Base-by-base conservation (phyloP, 257 asterid species). In the Petunia secreta region DNA sequence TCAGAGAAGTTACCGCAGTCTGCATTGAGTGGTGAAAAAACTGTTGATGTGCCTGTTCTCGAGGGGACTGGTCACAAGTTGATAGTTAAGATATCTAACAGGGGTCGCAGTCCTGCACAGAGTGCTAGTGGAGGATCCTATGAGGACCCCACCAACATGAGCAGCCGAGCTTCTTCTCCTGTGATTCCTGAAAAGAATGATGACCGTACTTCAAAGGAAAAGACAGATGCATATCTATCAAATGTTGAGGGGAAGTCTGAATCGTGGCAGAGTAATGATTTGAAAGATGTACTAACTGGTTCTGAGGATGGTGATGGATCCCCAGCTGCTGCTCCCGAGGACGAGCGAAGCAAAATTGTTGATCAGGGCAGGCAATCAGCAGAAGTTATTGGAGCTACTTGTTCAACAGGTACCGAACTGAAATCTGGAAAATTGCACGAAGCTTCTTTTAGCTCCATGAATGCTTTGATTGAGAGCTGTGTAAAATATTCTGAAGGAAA, bases 391-490 rank as follows among this genome's bases (percentile, higher is more conserved):
- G n/a, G 82, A 77, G 84, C 79, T 57, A 77, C 85, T 75, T 81
- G 86, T 1, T 83, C 84, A 57, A 79, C 83, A 43, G 88, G 84
- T 50, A 82, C 86, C 52, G 90, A 86, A 77, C 68, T 66, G 76
- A 88, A 85, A 75, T 83, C 89, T 25, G 86, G 82, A 46, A 90
- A 90, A 82, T 71, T 85, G 84, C 94, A 83, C 40, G 89, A 80
- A 63, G 82, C 92, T 81, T 87, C 96, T 83, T 93, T 90, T 84
- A 89, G 93, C 87, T 91, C 98, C 75, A 95, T 95, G 95, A 93
- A 91, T 86, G 99, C 99, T 78, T 87, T 95, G 85, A 85, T 95
- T 80, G 98, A 91, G 89, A 93, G 97, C 85, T 93, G 98, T 78
- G 99, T 79, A 9, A 92, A 92, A 77, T 87, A 93, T 82, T 93